A percentile compares a stretch with the other conserved stretches of the same genome.
phyloP scores from a whole-genome alignment of 129 eudicot genomes.

The Artemisia tridentata region DNA sequence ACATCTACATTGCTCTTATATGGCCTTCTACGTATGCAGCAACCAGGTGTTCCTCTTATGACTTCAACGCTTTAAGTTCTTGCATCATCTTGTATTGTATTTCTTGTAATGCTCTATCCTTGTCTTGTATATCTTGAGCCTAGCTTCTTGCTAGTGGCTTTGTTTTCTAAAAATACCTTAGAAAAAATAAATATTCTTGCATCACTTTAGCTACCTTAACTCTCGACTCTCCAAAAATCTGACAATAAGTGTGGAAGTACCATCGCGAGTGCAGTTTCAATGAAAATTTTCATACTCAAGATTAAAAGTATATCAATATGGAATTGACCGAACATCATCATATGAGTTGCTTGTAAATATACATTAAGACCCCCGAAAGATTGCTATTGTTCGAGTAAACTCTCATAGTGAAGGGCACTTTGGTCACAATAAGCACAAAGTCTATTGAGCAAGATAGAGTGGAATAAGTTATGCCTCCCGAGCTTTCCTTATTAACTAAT shows the following conservation, averaged over 20 bases:
- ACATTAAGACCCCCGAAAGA: not conserved
- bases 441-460: not conserved
- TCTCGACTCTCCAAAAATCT: not conserved
- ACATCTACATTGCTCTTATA: not conserved
- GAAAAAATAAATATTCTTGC: too few species aligned
- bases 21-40: not conserved
- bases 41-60: slow-evolving; percentile 5
- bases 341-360: not conserved
- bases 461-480: slow-evolving; percentile 5
- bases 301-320: not conserved
- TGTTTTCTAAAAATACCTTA: too few species aligned
- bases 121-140: too few species aligned
- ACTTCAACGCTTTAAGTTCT: slow-evolving; percentile 1
- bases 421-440: not conserved
- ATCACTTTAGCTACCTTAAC: not conserved
- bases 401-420: slow-evolving; percentile 11
- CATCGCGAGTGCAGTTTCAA: not conserved
- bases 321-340: not conserved
- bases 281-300: not conserved
- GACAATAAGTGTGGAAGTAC: not conserved
- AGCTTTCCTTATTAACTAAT: slow-evolving; percentile 11
- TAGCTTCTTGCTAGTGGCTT: too few species aligned
- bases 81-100: not conserved
- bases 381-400: not conserved
- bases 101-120: too few species aligned